phyloP scores from a whole-genome alignment of 2,329 filamentous ascomycete species.

The Bipolaris sorokiniana region DNA sequence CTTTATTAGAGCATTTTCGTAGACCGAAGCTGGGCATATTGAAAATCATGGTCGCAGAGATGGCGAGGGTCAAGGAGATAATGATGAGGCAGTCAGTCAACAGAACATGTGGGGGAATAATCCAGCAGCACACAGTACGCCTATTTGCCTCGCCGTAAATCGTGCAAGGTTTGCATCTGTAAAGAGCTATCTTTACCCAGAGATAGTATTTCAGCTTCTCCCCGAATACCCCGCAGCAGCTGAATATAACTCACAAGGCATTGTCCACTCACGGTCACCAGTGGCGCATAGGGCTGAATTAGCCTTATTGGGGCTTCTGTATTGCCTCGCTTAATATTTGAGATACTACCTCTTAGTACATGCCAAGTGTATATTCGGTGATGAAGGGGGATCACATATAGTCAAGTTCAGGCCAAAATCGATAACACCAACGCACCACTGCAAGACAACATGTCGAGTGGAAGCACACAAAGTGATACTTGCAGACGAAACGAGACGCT shows the following conservation, averaged over 20 bases:
- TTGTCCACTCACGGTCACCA: conserved; percentile 19
- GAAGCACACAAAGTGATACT: background rate
- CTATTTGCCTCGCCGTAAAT: background rate
- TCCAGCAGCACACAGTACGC: background rate
- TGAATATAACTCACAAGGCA: conserved; percentile 16
- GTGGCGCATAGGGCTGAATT: conserved; percentile 28
- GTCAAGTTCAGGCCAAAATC: too few relatives aligned
- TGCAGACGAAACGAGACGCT: background rate
- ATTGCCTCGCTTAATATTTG: conserved; percentile 7
- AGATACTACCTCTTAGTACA: background rate
- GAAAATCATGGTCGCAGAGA: background rate
- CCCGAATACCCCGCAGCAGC: conserved; percentile 25
- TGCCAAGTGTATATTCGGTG: too few relatives aligned
- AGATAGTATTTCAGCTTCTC: background rate
- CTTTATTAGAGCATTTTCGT: background rate
- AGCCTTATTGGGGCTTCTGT: conserved; percentile 5
- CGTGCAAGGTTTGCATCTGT: too few relatives aligned
- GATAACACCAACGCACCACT: background rate
- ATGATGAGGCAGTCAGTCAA: background rate
- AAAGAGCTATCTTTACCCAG: background rate
- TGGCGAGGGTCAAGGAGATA: background rate
- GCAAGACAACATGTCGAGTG: background rate
- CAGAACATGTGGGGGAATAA: background rate
- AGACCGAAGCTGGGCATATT: background rate
- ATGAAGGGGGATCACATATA: background rate